Evolutionary conservation across 768 basidiomycete species (phyloP), one percentile per base, ranked within the genome.

Genomic region (Kwoniella sp.): DNA sequence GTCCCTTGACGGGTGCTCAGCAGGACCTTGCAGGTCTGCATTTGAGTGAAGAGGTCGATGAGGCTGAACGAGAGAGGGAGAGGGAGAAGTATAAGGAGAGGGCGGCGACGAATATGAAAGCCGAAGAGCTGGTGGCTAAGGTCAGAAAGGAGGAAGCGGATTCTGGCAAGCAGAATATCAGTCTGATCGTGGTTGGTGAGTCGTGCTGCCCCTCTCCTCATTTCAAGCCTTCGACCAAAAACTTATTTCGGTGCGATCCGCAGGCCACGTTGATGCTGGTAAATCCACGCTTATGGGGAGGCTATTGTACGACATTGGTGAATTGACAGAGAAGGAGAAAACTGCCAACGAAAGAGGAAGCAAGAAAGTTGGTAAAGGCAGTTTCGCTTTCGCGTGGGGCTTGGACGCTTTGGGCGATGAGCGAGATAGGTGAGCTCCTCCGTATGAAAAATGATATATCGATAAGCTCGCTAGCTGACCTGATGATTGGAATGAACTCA

Each of bases 341-440:
- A 81, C 85, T 40, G 86, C 88, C 13, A 97, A 95, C 74, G 93
- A 97, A 79, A 83, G 92, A 65, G 93, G 90, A 36, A 94, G 92
- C 67, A 87, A 83, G 63, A 93, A 90, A 78, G 86, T 87, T 1
- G 96, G 96, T 0, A 99, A 99, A 81, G 85, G 88, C 64, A 95
- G 92, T 71, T 99, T 99, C 74, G 91, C 90, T 62, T 97, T 94
- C 88, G 96, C 96, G 12, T 99, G 96, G 96, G 90, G 91, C 44
- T 83, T 99, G 33, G 96, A 99, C 76, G 94, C 92, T 3, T 88
- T 92, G 2, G 83, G 85, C 0, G 96, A 98, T 81, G 96, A 99
- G 81, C 83, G 96, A 60, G 90, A 92, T 81, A 84, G 96, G 95
- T 95, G 55, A 67, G 83, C 72, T 10, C 21, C n/a, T n/a, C n/a